These are phyloP conservation scores for Colletotrichum filicis DNA, from an alignment of 2,329 filamentous ascomycete species.

Conservation along the genomic window DNA sequence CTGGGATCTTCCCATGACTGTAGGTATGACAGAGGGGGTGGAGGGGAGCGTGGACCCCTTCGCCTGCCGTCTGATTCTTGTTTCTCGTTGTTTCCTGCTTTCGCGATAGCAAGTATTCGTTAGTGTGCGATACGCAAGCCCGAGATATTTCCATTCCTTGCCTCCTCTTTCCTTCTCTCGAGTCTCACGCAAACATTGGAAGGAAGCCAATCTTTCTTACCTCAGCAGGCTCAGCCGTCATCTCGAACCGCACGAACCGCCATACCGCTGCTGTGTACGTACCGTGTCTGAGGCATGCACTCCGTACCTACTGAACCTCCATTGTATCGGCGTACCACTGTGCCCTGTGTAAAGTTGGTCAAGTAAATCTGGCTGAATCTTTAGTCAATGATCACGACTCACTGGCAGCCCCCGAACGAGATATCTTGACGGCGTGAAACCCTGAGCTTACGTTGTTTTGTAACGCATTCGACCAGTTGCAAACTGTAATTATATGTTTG, in stretches of 20 bases:
- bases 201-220: background rate
- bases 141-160: background rate
- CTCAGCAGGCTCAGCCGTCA: conserved; percentile 5
- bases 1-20: background rate
- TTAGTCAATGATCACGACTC: background rate
- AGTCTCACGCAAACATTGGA: background rate
- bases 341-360: background rate
- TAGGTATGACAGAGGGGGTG: background rate
- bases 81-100: background rate
- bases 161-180: background rate
- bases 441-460: background rate
- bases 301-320: background rate
- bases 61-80: conserved; percentile 3
- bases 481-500: background rate
- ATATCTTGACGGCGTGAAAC: background rate
- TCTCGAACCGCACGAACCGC: background rate
- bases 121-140: background rate
- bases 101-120: background rate
- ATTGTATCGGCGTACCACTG: background rate
- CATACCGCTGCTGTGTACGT: conserved; percentile 1
- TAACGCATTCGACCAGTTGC: background rate
- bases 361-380: background rate
- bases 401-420: conserved; percentile 4
- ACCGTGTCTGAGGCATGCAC: background rate
- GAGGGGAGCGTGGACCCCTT: background rate